Evolutionary conservation across 2,329 filamentous ascomycete species (phyloP), one percentile per base, ranked within the genome.

Genomic region (Cladophialophora chaetospira): DNA sequence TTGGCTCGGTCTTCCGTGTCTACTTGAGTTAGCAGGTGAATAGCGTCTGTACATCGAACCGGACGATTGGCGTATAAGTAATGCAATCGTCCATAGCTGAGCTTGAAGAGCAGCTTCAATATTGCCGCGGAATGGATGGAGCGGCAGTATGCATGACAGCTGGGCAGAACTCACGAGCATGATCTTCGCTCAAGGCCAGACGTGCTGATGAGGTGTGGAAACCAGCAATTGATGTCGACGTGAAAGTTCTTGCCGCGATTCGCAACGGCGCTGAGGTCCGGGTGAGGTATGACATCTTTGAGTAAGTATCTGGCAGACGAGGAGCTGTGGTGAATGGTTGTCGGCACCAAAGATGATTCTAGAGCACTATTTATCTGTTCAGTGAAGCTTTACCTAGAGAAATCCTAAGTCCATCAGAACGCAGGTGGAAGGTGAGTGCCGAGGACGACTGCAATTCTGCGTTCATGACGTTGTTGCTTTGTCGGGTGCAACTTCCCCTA

Each of bases 141-240:
- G n/a, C 13, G 38, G 42, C 13, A 17, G 29, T 9, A 36, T 13
- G 21, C n/a, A 11, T 10, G 10, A 29, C 17, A 33, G 11, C 23
- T 25, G 10, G 2, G 19, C n/a, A 5, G 15, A 36, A 57, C 55
- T n/a, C 35, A 62, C 53, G 46, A 42, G 48, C 15, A 33, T 61
- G 48, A 25, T 57, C 61, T 46, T 65, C 63, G 50, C 58, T 60
- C 48, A 65, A 28, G 1, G 56, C 58, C 21, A 35, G 48, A 17
- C 61, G 57, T 26, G 44, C 49, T 26, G 61, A 54, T 26, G 61
- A 59, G 11, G 56, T 56, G 26, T 65, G 61, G 15, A 65, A 56
- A 9, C 58, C 33, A 19, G 61, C 57, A 23, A 53, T 53, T 25
- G 61, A 51, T 31, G 47, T 49, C 17, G 31, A 31, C 26, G 51